phyloP scores from a whole-genome alignment of 805 yeast genomes.

The Groenewaldozyma salmanticensis region DNA sequence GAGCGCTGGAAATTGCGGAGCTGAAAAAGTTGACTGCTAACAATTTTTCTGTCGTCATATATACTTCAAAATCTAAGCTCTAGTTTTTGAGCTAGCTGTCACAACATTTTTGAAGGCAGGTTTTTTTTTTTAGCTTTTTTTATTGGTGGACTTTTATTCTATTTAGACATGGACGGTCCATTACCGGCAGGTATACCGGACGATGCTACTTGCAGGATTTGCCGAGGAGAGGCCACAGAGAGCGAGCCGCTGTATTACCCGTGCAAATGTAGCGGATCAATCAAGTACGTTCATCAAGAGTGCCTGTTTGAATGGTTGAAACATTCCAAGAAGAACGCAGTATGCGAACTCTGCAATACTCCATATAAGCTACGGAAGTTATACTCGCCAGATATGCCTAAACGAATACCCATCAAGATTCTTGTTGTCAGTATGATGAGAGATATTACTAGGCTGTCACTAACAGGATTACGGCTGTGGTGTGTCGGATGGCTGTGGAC shows the following conservation, averaged over 20 bases:
- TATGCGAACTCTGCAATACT: conserved; percentile 84
- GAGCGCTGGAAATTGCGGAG: too few species aligned
- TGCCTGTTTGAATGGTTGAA: conserved; percentile 84
- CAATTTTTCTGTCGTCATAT: too few species aligned
- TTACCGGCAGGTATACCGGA: too few species aligned
- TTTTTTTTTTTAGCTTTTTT: too few species aligned
- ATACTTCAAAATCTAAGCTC: too few species aligned
- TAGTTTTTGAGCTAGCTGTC: too few species aligned
- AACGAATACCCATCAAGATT: conserved; percentile 44
- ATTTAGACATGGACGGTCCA: too few species aligned
- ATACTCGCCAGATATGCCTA: conserved; percentile 58
- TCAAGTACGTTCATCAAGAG: conserved; percentile 85
- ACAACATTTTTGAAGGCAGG: too few species aligned
- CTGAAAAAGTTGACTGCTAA: too few species aligned
- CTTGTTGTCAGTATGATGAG: conserved; percentile 33
- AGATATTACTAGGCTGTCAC: conserved; percentile 10
- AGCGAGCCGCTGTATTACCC: conserved; percentile 82
- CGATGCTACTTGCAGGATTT: conserved; percentile 73
- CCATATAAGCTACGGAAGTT: conserved; percentile 58
- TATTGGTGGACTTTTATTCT: too few species aligned
- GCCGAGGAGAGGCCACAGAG: conserved; percentile 80
- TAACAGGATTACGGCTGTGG: conserved; percentile 15
- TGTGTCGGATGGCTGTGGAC: conserved; percentile 18
- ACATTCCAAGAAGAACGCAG: conserved; percentile 50
- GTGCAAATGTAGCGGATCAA: conserved; percentile 89